Base-by-base conservation (phyloP, 1,284 basidiomycete species). In the Exsudoporus floridanus region DNA sequence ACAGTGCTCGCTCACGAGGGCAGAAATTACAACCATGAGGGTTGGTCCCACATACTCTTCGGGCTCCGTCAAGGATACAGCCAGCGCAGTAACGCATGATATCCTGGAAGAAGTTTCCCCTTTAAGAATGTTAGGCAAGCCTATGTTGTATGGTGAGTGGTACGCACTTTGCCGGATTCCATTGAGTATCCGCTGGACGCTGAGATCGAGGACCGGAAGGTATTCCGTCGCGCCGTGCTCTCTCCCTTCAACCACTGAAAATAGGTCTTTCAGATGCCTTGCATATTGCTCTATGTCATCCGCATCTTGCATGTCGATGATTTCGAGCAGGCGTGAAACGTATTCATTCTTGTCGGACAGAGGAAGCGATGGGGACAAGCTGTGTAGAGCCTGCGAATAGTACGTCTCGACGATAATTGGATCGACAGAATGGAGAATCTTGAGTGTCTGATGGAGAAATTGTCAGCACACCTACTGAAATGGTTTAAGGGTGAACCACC, bases 1-100 rank as follows among this genome's bases (percentile, higher is more conserved):
- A 40, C 77, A 76, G 59, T 82, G 81, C 65, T 90, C 88, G 51
- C 78, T 79, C 14, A 81, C 74, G 45, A 89, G 67, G 2, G 88
- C 87, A 5, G 81, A 73, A 19, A 79, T 61, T 18, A 90, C 77
- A n/a, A 88, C 78, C 65, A 85, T 77, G 34, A 82, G 65, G 0
- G 86, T 88, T 12, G 85, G 78, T 8, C 80, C 79, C n/a, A 73
- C 54, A 9, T 56, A 74, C 31, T 49, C 60, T n/a, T 76, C 72
- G 2, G 62, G 49, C 38, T 83, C 78, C 3, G 71, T 70, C n/a
- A 83, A 61, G n/a, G 70, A 70, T 3, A 77, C 71, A 45, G 83
- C 70, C 30, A 86, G 66, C 1, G 74, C 76, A 7, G 81, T 77
- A 10, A 79, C 73, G 57, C 76, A 81, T 35, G 73, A 74, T 55